Evolutionary conservation across 2,329 filamentous ascomycete species (phyloP).

Genomic region (Didymella pomorum): DNA sequence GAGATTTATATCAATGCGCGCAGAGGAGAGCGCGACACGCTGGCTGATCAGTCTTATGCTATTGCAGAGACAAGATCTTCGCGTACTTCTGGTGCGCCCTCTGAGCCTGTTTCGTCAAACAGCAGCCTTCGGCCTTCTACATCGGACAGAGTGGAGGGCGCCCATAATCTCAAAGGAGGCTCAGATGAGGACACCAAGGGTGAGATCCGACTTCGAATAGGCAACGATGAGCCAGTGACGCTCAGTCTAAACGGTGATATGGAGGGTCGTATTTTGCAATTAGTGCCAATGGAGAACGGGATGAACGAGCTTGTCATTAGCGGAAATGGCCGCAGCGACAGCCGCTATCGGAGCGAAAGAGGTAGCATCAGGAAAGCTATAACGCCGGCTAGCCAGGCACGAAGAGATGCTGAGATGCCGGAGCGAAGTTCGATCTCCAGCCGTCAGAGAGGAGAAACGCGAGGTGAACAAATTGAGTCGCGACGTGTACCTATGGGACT

Average conservation of each 20-base stretch:
- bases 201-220: constrained; percentile 48
- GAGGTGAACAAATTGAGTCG: constrained; percentile 28
- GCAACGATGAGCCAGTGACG: constrained; percentile 42
- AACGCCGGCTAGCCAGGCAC: constrained; percentile 26
- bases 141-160: no score
- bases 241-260: constrained; percentile 50
- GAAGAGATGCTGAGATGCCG: constrained; percentile 42
- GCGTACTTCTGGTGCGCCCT: constrained; percentile 35
- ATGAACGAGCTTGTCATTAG: constrained; percentile 50
- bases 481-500: constrained; percentile 36
- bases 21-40: constrained; percentile 38
- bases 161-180: no score
- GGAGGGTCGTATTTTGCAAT: constrained; percentile 48
- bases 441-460: constrained; percentile 36
- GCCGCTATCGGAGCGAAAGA: constrained; percentile 39
- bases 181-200: constrained; percentile 39
- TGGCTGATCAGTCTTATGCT: constrained; percentile 43
- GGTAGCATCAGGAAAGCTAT: constrained; percentile 35
- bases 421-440: constrained; percentile 39
- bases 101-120: constrained; percentile 41
- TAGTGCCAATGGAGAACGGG: constrained; percentile 44
- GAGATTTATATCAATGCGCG: constrained; percentile 44
- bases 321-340: constrained; percentile 30
- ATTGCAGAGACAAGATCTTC: constrained; percentile 41
- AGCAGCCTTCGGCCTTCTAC: constrained; percentile 20